These are phyloP conservation scores for Amphichorda felina DNA, from an alignment of 2,329 filamentous ascomycete genomes.

Conservation along the genomic window DNA sequence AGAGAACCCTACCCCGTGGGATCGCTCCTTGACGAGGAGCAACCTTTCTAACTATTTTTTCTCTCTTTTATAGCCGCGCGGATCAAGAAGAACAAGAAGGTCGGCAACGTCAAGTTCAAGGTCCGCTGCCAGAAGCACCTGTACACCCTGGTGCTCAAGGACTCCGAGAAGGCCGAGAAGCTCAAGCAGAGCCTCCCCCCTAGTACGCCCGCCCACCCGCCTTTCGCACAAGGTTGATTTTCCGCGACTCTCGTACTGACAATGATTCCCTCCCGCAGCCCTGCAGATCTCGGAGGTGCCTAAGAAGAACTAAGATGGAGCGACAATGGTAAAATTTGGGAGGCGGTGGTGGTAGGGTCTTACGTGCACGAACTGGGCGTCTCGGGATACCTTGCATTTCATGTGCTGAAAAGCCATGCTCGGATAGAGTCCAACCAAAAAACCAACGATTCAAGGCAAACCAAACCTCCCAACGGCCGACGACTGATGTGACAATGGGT, in stretches of 20 bases:
- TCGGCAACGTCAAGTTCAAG: conserved; percentile 99
- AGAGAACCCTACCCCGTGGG: not conserved
- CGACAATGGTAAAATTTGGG: conserved; percentile 9
- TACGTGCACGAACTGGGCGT: conserved; percentile 37
- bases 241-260: not conserved
- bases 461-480: not conserved
- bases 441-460: conserved; percentile 5
- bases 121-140: conserved; percentile 94
- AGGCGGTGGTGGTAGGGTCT: conserved; percentile 17
- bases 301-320: conserved; percentile 35
- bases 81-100: conserved; percentile 92
- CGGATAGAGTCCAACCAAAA: conserved; percentile 8
- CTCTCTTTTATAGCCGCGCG: conserved; percentile 67
- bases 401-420: conserved; percentile 6
- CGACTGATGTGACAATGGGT: too few species aligned
- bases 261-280: conserved; percentile 18
- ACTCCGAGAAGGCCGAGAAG: conserved; percentile 99
- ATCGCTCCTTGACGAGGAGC: conserved; percentile 4
- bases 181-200: conserved; percentile 98
- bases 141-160: conserved; percentile 98
- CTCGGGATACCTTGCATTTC: conserved; percentile 43
- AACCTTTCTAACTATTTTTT: too few species aligned
- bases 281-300: conserved; percentile 41
- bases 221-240: too few species aligned
- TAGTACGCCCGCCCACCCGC: conserved; percentile 47